Evolutionary conservation across 129 eudicot genomes (phyloP), one percentile per base, ranked within the genome.

Genomic region (Dittrichia graveolens): DNA sequence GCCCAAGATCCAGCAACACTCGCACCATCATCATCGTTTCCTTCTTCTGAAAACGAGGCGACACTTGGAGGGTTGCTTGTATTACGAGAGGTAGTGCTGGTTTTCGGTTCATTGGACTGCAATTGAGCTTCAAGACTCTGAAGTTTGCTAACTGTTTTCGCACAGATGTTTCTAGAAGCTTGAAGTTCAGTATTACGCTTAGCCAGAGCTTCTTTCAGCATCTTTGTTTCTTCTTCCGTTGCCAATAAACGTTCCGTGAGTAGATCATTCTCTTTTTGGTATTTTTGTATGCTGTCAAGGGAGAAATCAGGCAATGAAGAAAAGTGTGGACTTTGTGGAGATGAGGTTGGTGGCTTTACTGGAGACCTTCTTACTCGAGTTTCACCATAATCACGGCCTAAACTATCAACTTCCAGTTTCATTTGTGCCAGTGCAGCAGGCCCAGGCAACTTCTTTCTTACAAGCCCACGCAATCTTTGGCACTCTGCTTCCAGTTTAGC

Each of bases 351-450:
- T 56, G 98, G 89, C 76, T 81, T 94, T 37, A 72, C 84, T 0
- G 96, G 92, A 70, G 96, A 94, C 84, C 89, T 70, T 83, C 84
- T 85, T 38, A 79, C 34, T 31, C 96, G 84, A 35, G 89, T 63
- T 14, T 90, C 97, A 65, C 98, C 91, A 69, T 90, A 85, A 53
- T 94, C 97, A n/a, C 93, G 75, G 40, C 99, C 99, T 74, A 90
- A 59, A 79, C 71, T 94, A 31, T 90, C 97, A 59, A 95, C 97
- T 78, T 95, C 99, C 0, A 90, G 81, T 79, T 88, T 95, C 99
- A 95, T 95, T 67, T 95, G 99, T 12, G 99, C 99, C 55, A 95
- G 50, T 14, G 99, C 99, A 35, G 99, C 99, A 12, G 99, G 99
- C 48, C 99, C 99, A 41, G 99, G 99, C 78, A 95, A 72, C 78